Base-by-base conservation (phyloP, 805 yeast species). In the Zygosaccharomyces lentus region DNA sequence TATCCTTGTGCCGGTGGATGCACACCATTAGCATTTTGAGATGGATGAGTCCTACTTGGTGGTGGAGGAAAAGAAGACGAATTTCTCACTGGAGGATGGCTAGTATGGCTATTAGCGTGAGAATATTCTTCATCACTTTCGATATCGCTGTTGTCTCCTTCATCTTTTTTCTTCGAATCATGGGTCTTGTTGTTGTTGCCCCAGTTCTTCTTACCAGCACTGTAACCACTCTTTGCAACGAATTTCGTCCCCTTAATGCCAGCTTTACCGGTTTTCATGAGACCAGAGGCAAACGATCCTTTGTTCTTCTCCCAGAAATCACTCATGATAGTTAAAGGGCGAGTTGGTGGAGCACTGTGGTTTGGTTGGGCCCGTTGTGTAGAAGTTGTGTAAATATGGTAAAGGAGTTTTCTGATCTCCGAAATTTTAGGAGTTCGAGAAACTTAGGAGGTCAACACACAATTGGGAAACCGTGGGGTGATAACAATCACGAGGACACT, bases 261-360 rank as follows among this genome's bases (percentile, higher is more conserved):
- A 26, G 56, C 55, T 40, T 68, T 68, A 2, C 73, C 72, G 2
- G 68, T 71, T 1, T 67, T 52, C 2, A 60, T 53, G 2, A 67
- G 48, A 1, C 72, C 73, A 2, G 66, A 62, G 45, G 58, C 53
- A 40, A 71, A 68, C 2, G 71, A 46, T 15, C 59, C 75, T 43
- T 71, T 71, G 54, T 71, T 70, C 35, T 68, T 66, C 12, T 67
- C 73, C 75, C 75, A 71, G 51, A 70, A 70, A 24, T 49, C 55
- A 51, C 62, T 52, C 67, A 63, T 63, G 32, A 10, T 29, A 29
- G 10, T 10, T 13, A 8, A 29, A 13, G 16, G 10, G 3, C 13
- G 7, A n/a, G n/a, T 2, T 29, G 32, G n/a, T 2, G 13, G 21
- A 19, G 21, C 21, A 4, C 7, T 29, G 16, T 29, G 32, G 15